A percentile compares a stretch with the other conserved stretches of the same genome.
Conservation (phyloP, 192 early-diverging fungal genomes). For the Linnemannia hyalina region DNA sequence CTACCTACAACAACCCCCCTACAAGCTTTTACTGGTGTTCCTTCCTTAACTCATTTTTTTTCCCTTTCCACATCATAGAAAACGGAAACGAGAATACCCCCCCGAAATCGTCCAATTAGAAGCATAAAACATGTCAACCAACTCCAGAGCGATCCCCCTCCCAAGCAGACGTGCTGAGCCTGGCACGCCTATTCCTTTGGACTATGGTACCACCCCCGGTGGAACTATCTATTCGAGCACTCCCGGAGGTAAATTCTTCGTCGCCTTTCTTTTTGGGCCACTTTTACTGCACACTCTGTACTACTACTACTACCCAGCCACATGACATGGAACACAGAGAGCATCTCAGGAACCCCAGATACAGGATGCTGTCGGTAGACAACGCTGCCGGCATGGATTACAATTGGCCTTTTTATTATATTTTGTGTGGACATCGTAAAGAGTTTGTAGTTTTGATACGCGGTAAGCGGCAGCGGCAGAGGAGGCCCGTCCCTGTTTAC, state of each 20-base stretch:
- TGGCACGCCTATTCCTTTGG: conserved; percentile 62
- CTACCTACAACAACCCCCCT: background rate
- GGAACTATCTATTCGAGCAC: conserved; percentile 74
- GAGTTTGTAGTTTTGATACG: too few relatives aligned
- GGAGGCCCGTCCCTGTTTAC: too few relatives aligned
- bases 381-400: background rate
- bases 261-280: too few relatives aligned
- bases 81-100: conserved; percentile 56
- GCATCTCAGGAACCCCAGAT: background rate
- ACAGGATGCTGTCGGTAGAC: background rate
- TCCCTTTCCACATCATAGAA: too few relatives aligned
- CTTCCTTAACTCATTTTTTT: conserved; percentile 6
- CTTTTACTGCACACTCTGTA: background rate
- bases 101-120: conserved; percentile 38
- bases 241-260: conserved; percentile 64
- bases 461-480: too few relatives aligned
- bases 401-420: too few relatives aligned
- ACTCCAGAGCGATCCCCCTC: conserved; percentile 60
- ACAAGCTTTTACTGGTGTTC: background rate
- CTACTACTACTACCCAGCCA: background rate
- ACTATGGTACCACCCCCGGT: conserved; percentile 72
- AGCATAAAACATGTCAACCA: conserved; percentile 56
- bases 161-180: conserved; percentile 65
- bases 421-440: too few relatives aligned
- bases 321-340: background rate